Percentiles rank a stretch among this genome's conserved stretches.
These are phyloP conservation scores for Fraxinus anomala DNA, from an alignment of 257 asterid species.

Conservation along the genomic window DNA sequence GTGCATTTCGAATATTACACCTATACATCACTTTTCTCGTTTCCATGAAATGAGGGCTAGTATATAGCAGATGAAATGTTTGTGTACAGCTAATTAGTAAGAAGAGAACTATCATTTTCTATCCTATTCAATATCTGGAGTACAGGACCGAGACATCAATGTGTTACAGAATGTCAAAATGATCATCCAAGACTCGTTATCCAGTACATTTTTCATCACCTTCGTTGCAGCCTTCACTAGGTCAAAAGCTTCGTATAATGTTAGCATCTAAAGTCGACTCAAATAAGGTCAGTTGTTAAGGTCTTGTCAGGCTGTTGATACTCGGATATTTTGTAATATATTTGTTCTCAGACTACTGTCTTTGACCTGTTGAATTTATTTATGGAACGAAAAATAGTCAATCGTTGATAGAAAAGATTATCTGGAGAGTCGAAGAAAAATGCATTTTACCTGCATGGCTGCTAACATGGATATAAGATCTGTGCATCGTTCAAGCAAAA, in stretches of 20 bases:
- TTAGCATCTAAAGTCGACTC: slow-evolving; percentile 43
- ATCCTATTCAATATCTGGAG: slow-evolving; percentile 42
- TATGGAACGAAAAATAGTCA: background rate
- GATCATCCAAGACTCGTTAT: slow-evolving; percentile 42
- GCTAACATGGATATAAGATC: slow-evolving; percentile 36
- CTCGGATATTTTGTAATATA: slow-evolving; percentile 48
- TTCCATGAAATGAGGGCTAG: slow-evolving; percentile 23
- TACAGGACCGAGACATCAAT: slow-evolving; percentile 26
- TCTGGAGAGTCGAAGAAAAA: background rate
- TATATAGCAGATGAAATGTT: slow-evolving; percentile 10
- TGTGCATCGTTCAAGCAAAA: slow-evolving; percentile 29
- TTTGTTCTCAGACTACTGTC: slow-evolving; percentile 54
- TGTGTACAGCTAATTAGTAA: slow-evolving; percentile 54
- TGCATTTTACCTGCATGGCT: slow-evolving; percentile 44
- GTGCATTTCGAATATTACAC: too few species aligned
- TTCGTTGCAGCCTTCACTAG: slow-evolving; percentile 39
- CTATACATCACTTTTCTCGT: slow-evolving; percentile 36
- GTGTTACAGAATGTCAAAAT: slow-evolving; percentile 42
- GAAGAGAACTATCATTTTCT: slow-evolving; percentile 40
- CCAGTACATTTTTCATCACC: slow-evolving; percentile 13
- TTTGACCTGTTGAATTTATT: slow-evolving; percentile 39
- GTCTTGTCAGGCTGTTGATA: slow-evolving; percentile 43
- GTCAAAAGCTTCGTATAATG: slow-evolving; percentile 42
- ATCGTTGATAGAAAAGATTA: background rate
- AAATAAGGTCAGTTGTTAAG: slow-evolving; percentile 38